Conservation (phyloP, 2,329 filamentous ascomycete genomes). For the Diaporthe nobilis region DNA sequence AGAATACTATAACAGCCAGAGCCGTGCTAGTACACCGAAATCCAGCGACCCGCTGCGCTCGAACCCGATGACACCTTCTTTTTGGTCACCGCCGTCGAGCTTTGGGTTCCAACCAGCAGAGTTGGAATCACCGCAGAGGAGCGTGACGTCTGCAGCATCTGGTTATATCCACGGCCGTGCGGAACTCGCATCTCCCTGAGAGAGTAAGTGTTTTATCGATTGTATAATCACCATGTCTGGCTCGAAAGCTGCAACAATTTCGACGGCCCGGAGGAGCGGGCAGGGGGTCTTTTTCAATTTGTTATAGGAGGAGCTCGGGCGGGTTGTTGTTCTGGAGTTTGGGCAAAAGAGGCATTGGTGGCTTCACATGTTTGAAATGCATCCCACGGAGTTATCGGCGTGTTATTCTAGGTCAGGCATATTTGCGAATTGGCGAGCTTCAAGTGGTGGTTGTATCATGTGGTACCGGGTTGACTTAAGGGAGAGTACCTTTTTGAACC, state of each 20-base stretch:
- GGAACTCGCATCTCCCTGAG: constrained; percentile 22
- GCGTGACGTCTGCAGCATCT: constrained; percentile 15
- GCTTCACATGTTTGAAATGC: neutral
- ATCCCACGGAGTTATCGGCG: neutral
- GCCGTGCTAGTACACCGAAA: constrained; percentile 10
- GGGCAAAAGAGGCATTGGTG: neutral
- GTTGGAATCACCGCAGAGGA: constrained; percentile 38
- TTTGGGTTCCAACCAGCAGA: constrained; percentile 38
- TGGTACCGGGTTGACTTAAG: neutral
- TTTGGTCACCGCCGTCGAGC: constrained; percentile 34
- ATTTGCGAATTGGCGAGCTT: neutral
- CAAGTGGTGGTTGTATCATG: neutral
- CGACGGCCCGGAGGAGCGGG: neutral
- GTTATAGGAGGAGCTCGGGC: neutral
- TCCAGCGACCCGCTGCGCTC: constrained; percentile 28
- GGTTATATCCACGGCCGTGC: constrained; percentile 8
- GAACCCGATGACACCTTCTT: constrained; percentile 20
- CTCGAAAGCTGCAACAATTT: neutral
- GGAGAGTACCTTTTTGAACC: neutral
- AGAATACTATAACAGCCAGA: constrained; percentile 29
- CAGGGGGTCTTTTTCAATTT: neutral
- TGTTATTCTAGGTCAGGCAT: neutral
- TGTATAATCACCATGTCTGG: neutral
- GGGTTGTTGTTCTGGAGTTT: neutral
- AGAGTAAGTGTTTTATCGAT: neutral